phyloP scores from a whole-genome alignment of 2,329 filamentous ascomycete species.

The Chaetomiaceae sp. region DNA sequence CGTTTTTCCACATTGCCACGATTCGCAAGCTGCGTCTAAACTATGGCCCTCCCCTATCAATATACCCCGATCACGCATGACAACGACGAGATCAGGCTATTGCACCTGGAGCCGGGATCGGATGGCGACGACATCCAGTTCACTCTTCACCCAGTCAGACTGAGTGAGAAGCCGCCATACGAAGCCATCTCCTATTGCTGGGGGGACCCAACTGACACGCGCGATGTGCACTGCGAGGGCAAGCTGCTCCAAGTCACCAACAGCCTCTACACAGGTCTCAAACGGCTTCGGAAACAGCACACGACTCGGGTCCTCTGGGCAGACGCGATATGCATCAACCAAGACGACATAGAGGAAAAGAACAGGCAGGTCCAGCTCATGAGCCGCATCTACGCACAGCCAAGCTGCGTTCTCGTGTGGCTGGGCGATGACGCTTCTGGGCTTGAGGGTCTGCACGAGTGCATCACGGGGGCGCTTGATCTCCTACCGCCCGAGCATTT shows the following conservation, averaged over 20 bases:
- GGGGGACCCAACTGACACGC: background rate
- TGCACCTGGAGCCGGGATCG: background rate
- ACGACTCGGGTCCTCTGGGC: slow-evolving; percentile 1
- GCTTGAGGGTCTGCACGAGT: background rate
- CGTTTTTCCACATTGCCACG: no score
- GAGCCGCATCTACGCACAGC: slow-evolving; percentile 4
- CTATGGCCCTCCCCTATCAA: background rate
- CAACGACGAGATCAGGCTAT: background rate
- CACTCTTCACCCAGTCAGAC: background rate
- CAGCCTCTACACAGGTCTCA: slow-evolving; percentile 3
- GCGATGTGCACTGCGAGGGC: background rate
- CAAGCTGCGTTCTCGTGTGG: background rate
- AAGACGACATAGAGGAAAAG: background rate
- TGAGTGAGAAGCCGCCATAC: background rate
- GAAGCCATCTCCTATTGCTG: slow-evolving; percentile 4
- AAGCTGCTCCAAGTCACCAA: background rate
- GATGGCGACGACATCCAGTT: background rate
- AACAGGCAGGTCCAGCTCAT: background rate
- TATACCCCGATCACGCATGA: background rate
- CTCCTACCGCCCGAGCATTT: background rate
- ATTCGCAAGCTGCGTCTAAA: background rate
- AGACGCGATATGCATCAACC: slow-evolving; percentile 1
- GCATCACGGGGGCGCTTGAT: background rate
- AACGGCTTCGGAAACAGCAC: background rate
- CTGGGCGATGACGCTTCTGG: slow-evolving; percentile 2